phyloP scores from a whole-genome alignment of 1,284 basidiomycete genomes.

The Pseudozyma pruni region DNA sequence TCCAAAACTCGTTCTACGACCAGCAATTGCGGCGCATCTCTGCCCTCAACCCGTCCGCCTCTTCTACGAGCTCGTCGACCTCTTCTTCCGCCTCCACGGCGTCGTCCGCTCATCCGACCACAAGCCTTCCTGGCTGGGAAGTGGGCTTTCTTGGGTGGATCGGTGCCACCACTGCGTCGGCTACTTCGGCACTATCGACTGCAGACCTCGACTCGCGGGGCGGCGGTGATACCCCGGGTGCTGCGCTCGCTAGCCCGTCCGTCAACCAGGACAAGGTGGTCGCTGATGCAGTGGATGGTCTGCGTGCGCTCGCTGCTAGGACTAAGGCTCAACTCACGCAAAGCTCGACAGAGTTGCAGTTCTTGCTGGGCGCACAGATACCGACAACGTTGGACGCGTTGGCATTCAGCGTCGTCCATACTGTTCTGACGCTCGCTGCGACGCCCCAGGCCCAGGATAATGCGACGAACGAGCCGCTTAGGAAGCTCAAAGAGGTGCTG shows the following conservation, averaged over 20 bases:
- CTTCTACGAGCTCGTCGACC: constrained; percentile 6
- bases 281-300: constrained; percentile 23
- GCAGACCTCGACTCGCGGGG: constrained; percentile 39
- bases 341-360: constrained; percentile 4
- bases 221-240: constrained; percentile 42
- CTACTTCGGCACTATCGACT: constrained; percentile 20
- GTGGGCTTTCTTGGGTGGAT: constrained; percentile 49
- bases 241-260: constrained; percentile 24
- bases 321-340: constrained; percentile 23
- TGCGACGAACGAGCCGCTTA: constrained; percentile 11
- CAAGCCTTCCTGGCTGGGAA: constrained; percentile 47
- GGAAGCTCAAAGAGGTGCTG: constrained; percentile 30
- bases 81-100: background rate
- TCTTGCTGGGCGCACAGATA: constrained; percentile 14
- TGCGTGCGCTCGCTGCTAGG: constrained; percentile 34
- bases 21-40: constrained; percentile 43
- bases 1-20: constrained; percentile 38
- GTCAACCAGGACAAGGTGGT: constrained; percentile 44
- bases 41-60: constrained; percentile 37
- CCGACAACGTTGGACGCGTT: constrained; percentile 48
- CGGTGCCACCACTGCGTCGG: constrained; percentile 34
- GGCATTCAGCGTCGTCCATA: constrained; percentile 52
- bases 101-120: constrained; percentile 35
- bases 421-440: constrained; percentile 45
- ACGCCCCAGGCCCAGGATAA: constrained; percentile 27